phyloP scores from a whole-genome alignment of 1,284 basidiomycete species.

The Inonotus obliquus region DNA sequence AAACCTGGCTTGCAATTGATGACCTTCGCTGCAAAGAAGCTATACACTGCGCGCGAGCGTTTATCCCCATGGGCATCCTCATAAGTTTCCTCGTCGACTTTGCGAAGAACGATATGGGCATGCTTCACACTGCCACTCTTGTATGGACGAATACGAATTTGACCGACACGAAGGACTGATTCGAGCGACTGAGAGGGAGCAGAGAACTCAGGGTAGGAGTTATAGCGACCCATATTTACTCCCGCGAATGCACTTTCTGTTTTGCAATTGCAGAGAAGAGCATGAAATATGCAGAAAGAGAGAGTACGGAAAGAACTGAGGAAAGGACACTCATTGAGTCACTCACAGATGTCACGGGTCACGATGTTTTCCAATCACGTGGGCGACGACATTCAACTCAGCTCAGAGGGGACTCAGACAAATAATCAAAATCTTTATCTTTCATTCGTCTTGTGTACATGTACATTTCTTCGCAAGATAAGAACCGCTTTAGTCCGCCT shows the following conservation, averaged over 20 bases:
- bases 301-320: too few species aligned
- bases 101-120: constrained; percentile 13
- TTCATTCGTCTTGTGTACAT: neutral
- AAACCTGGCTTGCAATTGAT: constrained; percentile 16
- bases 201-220: neutral
- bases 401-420: too few species aligned
- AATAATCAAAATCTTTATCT: too few species aligned
- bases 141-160: constrained; percentile 12
- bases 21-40: constrained; percentile 16
- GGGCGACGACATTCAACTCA: too few species aligned
- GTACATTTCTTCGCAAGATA: neutral
- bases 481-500: neutral
- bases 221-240: neutral
- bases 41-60: constrained; percentile 12
- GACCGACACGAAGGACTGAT: constrained; percentile 7
- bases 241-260: neutral
- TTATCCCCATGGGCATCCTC: constrained; percentile 6
- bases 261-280: neutral
- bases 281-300: too few species aligned
- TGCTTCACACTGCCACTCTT: constrained; percentile 16
- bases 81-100: constrained; percentile 17
- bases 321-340: too few species aligned
- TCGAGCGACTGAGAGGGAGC: neutral
- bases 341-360: too few species aligned
- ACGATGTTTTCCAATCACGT: too few species aligned